Evolutionary conservation across 306 rosid species (phyloP), one percentile per base, ranked within the genome.

Genomic region (Rosa persica): DNA sequence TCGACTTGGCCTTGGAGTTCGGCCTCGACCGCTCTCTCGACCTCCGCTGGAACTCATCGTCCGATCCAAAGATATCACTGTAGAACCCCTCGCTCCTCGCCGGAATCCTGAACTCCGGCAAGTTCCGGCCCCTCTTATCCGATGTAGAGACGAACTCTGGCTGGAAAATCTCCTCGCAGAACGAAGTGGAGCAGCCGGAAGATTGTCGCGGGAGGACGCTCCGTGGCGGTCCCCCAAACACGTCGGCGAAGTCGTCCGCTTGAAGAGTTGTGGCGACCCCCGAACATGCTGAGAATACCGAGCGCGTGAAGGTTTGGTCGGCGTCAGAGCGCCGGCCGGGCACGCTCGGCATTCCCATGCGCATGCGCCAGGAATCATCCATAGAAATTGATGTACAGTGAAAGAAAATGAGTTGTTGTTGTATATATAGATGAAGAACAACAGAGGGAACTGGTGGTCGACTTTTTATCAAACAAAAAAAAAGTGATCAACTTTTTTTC

Each of bases 161-260:
- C 46, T 83, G 84, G 86, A 86, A 90, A 55, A 89, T 74, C 74
- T 87, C 97, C 75, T 91, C 90, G 65, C 89, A 90, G 81, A 90
- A 83, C 0, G 83, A 74, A 17, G 58, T 55, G 27, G 81, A 72
- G 43, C 72, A 49, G 17, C 81, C 77, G 2, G 96, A 81, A 75
- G 81, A 72, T 68, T 86, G 89, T 68, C 85, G 81, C 27, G 83
- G 90, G 1, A 88, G 81, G 40, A 90, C 83, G 43, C 91, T 89
- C 72, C 89, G 81, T 2, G 97, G 98, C 4, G 98, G 98, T 0
- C 98, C 98, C 8, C 98, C 98, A 25, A 89, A 93, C 58, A 93
- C 97, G 80, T 93, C 98, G 15, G 91, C 84, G 58, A 90, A 93
- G 81, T 91, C 92, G 0, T 90, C 90, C 0, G 83, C 83, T 47